Evolutionary conservation across 768 basidiomycete species (phyloP).

Genomic region (Asterophora parasitica): DNA sequence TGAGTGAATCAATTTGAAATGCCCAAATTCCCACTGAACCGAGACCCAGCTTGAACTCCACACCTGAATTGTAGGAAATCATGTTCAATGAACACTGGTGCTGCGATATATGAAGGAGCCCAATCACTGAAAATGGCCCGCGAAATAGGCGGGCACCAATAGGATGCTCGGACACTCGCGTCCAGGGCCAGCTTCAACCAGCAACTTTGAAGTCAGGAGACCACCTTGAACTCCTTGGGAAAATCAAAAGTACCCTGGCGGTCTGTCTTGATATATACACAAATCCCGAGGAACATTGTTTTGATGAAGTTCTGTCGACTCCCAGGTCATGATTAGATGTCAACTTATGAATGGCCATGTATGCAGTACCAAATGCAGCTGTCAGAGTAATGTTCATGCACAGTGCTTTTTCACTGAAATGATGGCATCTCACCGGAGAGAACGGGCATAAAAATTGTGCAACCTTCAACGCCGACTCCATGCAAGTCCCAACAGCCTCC

Average conservation of each 20-base stretch:
- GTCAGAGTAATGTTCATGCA: background rate
- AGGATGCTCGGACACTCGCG: no score
- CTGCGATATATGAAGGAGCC: no score
- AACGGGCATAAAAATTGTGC: background rate
- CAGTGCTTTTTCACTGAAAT: background rate
- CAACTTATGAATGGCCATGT: no score
- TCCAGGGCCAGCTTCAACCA: background rate
- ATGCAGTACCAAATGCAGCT: background rate
- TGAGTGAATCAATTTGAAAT: no score
- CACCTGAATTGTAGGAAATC: no score
- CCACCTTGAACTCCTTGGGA: background rate
- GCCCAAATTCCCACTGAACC: no score
- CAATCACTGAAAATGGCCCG: background rate
- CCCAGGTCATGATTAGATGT: background rate
- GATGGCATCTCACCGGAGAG: slow-evolving; percentile 1
- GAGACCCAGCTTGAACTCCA: no score
- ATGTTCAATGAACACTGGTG: no score
- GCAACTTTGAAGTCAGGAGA: background rate
- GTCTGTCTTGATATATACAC: background rate
- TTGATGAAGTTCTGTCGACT: background rate
- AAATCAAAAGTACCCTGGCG: background rate
- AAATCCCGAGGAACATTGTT: slow-evolving; percentile 9
- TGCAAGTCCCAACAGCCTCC: no score
- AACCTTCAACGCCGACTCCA: no score
- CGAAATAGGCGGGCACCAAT: no score